Evolutionary conservation across 2,329 filamentous ascomycete genomes (phyloP), one percentile per base, ranked within the genome.

Genomic region (Pseudogymnoascus sp.): DNA sequence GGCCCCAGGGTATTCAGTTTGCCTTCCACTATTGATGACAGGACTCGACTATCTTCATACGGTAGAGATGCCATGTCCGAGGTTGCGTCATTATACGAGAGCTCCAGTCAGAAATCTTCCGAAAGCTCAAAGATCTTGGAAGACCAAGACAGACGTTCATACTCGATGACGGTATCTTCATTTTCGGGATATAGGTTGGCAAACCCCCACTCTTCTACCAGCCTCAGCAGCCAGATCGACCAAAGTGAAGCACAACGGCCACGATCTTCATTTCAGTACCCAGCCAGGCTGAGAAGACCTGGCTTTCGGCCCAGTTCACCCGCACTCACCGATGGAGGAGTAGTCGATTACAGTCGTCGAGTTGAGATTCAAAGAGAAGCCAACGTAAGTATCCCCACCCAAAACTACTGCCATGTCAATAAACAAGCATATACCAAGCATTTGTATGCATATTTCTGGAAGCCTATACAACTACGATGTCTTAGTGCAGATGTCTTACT

Each of bases 241-340:
- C 70, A 71, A 21, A 70, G 69, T 49, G 70, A 73, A 31, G 68
- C 79, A 60, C 81, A 82, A 66, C 77, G 82, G n/a, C 80, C 82
- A 58, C 77, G 81, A 31, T 85, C 83, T 21, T 83, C 83, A 1
- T 85, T 82, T 64, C 81, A 81, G 21, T 85, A 85, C 63, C 82
- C 83, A 26, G 80, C 82, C 52, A 79, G 83, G 16, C 72, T 85
- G 35, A 83, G 78, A 68, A 78, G 83, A 19, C 81, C 81, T 16
- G 81, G 81, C 2, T 72, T 72, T 61, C 70, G 70, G 2, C 71
- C 71, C 41, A 71, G 69, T 14, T 73, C 71, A 11, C 72, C 72
- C 58, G 71, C 70, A 33, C 64, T 72, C 37, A 71, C 69, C 10
- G 70, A 72, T 66, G 70, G 69, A n/a, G 71, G 70, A n/a, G 63